phyloP scores from a whole-genome alignment of 2,329 filamentous ascomycete species.

The Botryotinia calthae region DNA sequence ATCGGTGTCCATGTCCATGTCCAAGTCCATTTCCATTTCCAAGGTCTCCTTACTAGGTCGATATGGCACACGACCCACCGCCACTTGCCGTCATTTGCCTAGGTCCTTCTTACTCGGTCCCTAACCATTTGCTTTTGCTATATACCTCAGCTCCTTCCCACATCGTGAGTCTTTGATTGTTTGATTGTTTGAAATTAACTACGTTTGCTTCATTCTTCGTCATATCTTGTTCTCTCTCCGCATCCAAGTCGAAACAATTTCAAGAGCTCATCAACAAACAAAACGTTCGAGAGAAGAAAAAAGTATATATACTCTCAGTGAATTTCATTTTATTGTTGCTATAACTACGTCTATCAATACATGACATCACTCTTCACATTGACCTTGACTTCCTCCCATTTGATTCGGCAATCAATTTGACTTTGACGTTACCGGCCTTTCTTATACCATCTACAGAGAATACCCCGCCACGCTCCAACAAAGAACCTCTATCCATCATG shows the following conservation, averaged over 20 bases:
- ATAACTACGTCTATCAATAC: neutral
- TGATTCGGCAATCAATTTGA: neutral
- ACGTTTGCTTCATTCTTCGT: neutral
- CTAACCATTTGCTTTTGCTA: neutral
- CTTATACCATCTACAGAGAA: slow-evolving; percentile 4
- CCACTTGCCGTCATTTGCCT: slow-evolving; percentile 11
- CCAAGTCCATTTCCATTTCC: neutral
- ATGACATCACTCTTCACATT: slow-evolving; percentile 8
- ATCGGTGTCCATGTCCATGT: neutral
- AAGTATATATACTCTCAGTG: neutral
- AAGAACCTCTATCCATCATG: slow-evolving; percentile 27
- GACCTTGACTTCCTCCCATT: neutral
- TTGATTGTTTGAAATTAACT: neutral
- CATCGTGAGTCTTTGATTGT: neutral
- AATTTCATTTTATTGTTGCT: neutral
- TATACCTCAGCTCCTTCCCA: neutral
- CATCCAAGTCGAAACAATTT: neutral
- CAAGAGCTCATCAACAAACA: neutral
- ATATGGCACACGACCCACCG: neutral
- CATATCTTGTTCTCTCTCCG: neutral
- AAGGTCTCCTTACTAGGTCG: neutral
- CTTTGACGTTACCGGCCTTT: neutral
- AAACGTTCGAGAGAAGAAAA: neutral
- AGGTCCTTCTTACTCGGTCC: neutral
- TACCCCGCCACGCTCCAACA: neutral